A percentile compares a stretch with the other conserved stretches of the same genome.
Conservation (phyloP, 352 stramenopile species). For the Phytopythium aichiense region DNA sequence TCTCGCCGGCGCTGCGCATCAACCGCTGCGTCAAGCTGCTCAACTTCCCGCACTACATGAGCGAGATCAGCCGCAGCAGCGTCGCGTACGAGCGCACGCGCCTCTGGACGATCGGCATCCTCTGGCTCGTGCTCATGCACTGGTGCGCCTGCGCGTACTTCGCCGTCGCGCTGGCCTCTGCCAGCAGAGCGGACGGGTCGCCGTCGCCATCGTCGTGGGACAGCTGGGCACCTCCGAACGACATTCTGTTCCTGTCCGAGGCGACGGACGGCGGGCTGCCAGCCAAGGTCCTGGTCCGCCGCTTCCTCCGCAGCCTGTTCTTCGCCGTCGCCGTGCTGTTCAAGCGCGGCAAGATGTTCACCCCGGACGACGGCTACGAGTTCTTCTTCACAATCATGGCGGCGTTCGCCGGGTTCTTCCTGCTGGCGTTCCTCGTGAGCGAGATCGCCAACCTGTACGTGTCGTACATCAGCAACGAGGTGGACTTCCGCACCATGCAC, state of each 20-base stretch:
- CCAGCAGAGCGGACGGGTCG: background rate
- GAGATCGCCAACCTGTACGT: conserved; percentile 50
- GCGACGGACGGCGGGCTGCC: background rate
- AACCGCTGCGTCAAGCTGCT: conserved; percentile 51
- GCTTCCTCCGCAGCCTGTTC: conserved; percentile 44
- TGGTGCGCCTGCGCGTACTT: conserved; percentile 53
- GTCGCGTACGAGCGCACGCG: conserved; percentile 49
- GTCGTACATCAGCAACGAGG: conserved; percentile 55
- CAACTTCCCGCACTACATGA: conserved; percentile 51
- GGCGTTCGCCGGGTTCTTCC: conserved; percentile 33
- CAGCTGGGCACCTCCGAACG: conserved; percentile 28
- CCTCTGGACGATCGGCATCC: conserved; percentile 29
- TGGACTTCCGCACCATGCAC: conserved; percentile 59
- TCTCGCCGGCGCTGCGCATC: conserved; percentile 28
- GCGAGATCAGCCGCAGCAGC: conserved; percentile 45
- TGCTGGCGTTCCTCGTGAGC: conserved; percentile 49
- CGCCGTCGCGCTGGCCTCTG: conserved; percentile 12
- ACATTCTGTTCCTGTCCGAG: conserved; percentile 10
- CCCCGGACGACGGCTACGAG: conserved; percentile 15
- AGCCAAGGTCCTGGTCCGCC: conserved; percentile 11
- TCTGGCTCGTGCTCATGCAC: conserved; percentile 46
- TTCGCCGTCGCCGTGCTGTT: conserved; percentile 36
- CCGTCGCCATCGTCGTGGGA: conserved; percentile 23
- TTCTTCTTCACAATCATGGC: conserved; percentile 41
- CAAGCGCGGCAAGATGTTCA: conserved; percentile 43